phyloP scores from a whole-genome alignment of 1,284 basidiomycete species.

The Melampsora larici-populina region DNA sequence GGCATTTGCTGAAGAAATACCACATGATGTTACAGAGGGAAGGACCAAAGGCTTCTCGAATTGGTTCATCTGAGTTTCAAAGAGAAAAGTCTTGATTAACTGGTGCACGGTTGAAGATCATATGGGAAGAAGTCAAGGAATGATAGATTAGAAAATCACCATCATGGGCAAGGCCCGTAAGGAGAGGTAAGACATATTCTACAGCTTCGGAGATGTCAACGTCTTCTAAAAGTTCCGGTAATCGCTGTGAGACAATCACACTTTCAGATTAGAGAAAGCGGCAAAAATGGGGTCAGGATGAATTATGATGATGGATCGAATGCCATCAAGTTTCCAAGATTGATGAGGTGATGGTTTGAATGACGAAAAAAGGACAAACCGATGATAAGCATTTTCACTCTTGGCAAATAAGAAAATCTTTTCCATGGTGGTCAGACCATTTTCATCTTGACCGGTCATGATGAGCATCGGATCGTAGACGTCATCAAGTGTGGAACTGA shows the following conservation, averaged over 20 bases:
- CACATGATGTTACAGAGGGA: conserved; percentile 43
- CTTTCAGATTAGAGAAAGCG: background rate
- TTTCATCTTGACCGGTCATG: conserved; percentile 14
- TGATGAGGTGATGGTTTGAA: background rate
- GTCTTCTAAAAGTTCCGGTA: conserved; percentile 39
- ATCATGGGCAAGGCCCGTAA: conserved; percentile 31
- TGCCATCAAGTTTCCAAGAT: background rate
- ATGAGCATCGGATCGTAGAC: conserved; percentile 5
- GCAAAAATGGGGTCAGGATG: background rate
- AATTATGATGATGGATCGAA: background rate
- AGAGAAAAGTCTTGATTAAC: background rate
- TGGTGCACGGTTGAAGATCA: no score
- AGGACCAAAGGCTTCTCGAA: conserved; percentile 39
- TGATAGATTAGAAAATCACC: conserved; percentile 10
- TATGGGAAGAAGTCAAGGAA: no score
- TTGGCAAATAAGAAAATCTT: conserved; percentile 42
- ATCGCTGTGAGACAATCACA: conserved; percentile 33
- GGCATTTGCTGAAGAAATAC: conserved; percentile 40
- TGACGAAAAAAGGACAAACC: conserved; percentile 4
- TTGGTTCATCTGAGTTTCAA: conserved; percentile 16
- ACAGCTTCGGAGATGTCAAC: conserved; percentile 42
- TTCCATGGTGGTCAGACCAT: conserved; percentile 36
- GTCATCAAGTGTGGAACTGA: background rate
- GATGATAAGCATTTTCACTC: conserved; percentile 35
- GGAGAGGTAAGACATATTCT: conserved; percentile 40